Conservation (phyloP, 257 asterid genomes). For the Petunia axillaris region DNA sequence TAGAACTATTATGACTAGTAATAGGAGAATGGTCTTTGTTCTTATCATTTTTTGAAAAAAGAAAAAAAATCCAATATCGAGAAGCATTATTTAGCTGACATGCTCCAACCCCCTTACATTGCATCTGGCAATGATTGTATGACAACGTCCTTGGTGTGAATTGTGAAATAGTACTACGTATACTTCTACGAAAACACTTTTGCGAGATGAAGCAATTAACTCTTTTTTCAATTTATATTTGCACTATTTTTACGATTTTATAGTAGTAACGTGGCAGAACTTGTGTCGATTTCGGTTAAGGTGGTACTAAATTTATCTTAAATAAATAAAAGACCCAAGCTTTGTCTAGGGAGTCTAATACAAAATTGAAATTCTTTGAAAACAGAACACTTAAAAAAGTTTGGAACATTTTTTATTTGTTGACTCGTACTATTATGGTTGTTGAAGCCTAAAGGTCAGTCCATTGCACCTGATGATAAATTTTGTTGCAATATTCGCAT, state of each 20-base stretch:
- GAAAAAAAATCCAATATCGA: not conserved
- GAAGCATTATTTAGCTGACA: not conserved
- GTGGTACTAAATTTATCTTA: too few species aligned
- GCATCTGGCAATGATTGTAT: not conserved
- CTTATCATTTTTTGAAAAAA: not conserved
- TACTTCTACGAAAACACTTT: not conserved
- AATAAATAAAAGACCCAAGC: too few species aligned
- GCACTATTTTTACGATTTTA: not conserved
- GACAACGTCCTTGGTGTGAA: not conserved
- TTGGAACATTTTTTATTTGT: too few species aligned
- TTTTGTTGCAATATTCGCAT: slow-evolving; percentile 14
- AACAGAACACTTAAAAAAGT: too few species aligned
- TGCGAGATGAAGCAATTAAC: not conserved
- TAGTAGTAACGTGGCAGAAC: not conserved
- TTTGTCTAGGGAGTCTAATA: too few species aligned
- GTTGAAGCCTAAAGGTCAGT: not conserved
- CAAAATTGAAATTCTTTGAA: too few species aligned
- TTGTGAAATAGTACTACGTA: too few species aligned
- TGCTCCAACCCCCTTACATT: too few species aligned
- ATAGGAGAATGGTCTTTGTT: not conserved
- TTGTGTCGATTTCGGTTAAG: not conserved
- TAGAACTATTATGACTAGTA: too few species aligned
- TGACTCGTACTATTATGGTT: not conserved
- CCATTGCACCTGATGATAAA: slow-evolving; percentile 7
- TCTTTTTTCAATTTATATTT: not conserved